Percentiles rank a stretch among this genome's conserved stretches.
These are phyloP conservation scores for Furcasterigmium sp. DNA, from an alignment of 2,329 filamentous ascomycete genomes.

Conservation along the genomic window DNA sequence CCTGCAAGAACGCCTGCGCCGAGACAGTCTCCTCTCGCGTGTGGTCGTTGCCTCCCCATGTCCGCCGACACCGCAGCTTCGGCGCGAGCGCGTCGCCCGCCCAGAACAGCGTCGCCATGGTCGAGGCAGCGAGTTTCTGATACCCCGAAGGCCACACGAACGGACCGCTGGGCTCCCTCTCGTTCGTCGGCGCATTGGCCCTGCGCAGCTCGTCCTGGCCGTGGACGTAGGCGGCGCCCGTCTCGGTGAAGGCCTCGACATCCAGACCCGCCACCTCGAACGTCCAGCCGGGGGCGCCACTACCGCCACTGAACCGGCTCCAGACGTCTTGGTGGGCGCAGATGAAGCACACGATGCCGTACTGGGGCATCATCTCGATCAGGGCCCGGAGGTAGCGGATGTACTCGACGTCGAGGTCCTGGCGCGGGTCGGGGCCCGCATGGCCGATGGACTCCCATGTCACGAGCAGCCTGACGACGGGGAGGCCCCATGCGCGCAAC, in stretches of 20 bases:
- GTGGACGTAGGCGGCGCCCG: neutral
- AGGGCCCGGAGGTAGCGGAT: conserved; percentile 29
- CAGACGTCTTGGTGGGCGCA: conserved; percentile 38
- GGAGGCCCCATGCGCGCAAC: conserved; percentile 30
- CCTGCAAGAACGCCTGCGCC: conserved; percentile 22
- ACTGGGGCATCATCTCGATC: conserved; percentile 28
- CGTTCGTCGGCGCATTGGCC: conserved; percentile 16
- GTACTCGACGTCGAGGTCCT: conserved; percentile 31
- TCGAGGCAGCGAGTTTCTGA: conserved; percentile 29
- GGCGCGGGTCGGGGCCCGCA: conserved; percentile 21
- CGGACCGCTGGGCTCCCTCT: conserved; percentile 26
- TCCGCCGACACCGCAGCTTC: conserved; percentile 11
- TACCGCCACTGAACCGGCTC: conserved; percentile 35
- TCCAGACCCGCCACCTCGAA: conserved; percentile 34
- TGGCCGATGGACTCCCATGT: conserved; percentile 35
- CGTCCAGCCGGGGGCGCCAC: conserved; percentile 35
- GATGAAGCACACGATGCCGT: conserved; percentile 34
- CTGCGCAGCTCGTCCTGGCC: conserved; percentile 24
- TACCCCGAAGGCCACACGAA: conserved; percentile 31
- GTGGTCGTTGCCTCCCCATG: neutral
- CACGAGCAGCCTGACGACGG: conserved; percentile 33
- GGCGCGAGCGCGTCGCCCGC: conserved; percentile 18
- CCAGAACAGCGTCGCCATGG: conserved; percentile 21
- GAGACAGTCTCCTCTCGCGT: conserved; percentile 14
- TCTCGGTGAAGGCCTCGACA: conserved; percentile 12